phyloP scores from a whole-genome alignment of 78 protist species.

The Dictyostelium firmibasis region DNA sequence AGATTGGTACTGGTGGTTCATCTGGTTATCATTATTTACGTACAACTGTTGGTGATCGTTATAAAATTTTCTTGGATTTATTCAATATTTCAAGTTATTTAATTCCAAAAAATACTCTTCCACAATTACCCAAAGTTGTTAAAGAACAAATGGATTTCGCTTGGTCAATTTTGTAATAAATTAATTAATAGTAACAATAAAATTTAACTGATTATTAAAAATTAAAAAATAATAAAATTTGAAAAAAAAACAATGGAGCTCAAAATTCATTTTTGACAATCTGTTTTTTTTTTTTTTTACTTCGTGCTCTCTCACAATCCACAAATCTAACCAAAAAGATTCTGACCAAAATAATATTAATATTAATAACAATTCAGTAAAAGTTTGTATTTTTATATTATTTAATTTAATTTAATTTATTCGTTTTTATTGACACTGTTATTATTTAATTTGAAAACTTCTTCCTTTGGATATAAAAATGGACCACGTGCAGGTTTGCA shows the following conservation, averaged over 20 bases:
- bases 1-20: conserved; percentile 89
- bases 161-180: conserved; percentile 34
- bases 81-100: conserved; percentile 81
- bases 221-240: background rate
- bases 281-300: no score
- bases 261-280: background rate
- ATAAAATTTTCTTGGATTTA: conserved; percentile 83
- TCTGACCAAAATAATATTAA: background rate
- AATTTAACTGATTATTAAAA: background rate
- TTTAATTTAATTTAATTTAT: background rate
- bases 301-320: no score
- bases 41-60: conserved; percentile 79
- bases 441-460: conserved; percentile 13
- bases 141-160: conserved; percentile 57
- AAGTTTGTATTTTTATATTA: background rate
- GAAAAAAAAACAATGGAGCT: no score
- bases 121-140: conserved; percentile 48
- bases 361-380: background rate
- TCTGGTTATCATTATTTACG: conserved; percentile 89
- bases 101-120: conserved; percentile 80
- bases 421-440: background rate
- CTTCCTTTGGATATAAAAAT: conserved; percentile 38
- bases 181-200: background rate
- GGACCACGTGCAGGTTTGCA: conserved; percentile 55
- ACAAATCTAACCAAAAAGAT: no score